Conservation (phyloP, 2,329 filamentous ascomycete species). For the Colletotrichum chrysophilum region DNA sequence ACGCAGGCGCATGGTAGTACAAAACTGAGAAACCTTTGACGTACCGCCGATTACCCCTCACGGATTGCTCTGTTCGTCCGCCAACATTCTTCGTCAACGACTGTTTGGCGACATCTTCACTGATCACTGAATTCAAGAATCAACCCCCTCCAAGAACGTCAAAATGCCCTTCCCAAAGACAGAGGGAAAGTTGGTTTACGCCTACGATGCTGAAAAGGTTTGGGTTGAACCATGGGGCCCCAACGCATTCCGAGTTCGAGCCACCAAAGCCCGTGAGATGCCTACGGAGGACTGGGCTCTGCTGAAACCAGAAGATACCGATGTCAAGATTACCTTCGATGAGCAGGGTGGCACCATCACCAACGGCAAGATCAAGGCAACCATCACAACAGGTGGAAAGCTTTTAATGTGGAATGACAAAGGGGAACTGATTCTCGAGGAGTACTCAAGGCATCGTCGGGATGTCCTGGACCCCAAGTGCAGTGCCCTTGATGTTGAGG, state of each 20-base stretch:
- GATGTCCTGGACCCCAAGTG: conserved; percentile 55
- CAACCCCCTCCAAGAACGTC: background rate
- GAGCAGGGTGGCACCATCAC: conserved; percentile 25
- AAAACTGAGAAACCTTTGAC: background rate
- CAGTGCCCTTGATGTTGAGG: conserved; percentile 58
- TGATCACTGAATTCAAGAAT: background rate
- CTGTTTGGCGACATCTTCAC: background rate
- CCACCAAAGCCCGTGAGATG: conserved; percentile 43
- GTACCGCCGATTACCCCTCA: background rate
- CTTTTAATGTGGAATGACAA: conserved; percentile 30
- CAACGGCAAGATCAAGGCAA: conserved; percentile 36
- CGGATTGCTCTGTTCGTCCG: background rate
- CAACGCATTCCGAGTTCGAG: conserved; percentile 51
- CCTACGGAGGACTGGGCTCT: conserved; percentile 44
- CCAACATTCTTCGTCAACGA: background rate
- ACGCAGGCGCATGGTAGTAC: background rate
- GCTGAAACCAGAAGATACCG: conserved; percentile 14
- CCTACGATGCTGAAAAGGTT: conserved; percentile 49
- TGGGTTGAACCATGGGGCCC: conserved; percentile 55
- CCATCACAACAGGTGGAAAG: conserved; percentile 32
- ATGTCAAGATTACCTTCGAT: conserved; percentile 24
- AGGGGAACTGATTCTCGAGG: conserved; percentile 33
- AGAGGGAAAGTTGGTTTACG: conserved; percentile 22
- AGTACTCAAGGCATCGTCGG: conserved; percentile 32
- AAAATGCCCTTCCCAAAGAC: conserved; percentile 2